Base-by-base conservation (phyloP, 352 stramenopile genomes). In the Phytophthora pisi region DNA sequence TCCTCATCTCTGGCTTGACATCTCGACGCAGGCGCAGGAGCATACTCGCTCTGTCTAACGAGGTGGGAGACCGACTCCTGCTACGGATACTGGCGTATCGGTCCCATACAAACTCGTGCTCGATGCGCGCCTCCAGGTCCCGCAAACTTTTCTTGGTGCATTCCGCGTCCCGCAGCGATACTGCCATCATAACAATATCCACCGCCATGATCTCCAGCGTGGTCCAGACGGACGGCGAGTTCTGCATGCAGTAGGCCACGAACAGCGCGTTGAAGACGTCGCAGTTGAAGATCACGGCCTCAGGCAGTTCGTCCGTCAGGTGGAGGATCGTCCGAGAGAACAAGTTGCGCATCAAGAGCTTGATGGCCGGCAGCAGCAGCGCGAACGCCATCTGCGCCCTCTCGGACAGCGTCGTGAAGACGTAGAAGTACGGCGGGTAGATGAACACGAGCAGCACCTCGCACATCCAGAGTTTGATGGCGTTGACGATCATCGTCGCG, bases 261-360 rank as follows among this genome's bases (percentile, higher is more conserved):
- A 71, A 74, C 5, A 74, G 36, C 4, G 67, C 61, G 16, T 63
- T 71, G 57, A 74, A 74, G 18, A 74, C 59, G n/a, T 73, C 53
- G 15, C 52, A 53, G 38, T 60, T 73, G 36, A 68, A 66, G 18
- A 73, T 64, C 2, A 73, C 50, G 6, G 57, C 42, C 38, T 69
- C 66, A 8, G 66, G 57, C 31, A 73, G 26, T 20, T 68, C 59
- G 20, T 73, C 54, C 11, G 24, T 58, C 3, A 69, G 30, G 28
- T 65, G 53, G 10, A 65, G 47, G 15, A 73, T 42, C 0, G 60
- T 62, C 11, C 63, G 53, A 1, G 34, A 55, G 15, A 73, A 62
- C 11, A 57, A 31, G 30, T 69, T 65, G 9, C 66, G 56, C 38
- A 73, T 40, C 18, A 51, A 42, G 30, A 73, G n/a, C 8, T 62